Conservation (phyloP, 1,284 basidiomycete genomes). For the Sporisorium sorghi region DNA sequence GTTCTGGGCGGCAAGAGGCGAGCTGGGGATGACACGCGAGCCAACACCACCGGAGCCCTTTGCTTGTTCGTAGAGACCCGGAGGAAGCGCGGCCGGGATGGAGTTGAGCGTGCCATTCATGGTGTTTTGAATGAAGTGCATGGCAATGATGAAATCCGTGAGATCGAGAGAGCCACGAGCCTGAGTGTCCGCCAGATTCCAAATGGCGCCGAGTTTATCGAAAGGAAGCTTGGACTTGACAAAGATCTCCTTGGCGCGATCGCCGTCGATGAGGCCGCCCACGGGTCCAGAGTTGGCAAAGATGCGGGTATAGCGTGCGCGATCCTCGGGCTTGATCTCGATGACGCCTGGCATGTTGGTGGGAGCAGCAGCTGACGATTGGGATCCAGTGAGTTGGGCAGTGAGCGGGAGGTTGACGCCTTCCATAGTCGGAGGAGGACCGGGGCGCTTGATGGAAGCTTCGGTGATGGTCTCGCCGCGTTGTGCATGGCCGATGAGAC, state of each 20-base stretch:
- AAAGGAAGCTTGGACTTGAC: conserved; percentile 90
- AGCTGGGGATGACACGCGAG: conserved; percentile 38
- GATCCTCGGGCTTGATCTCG: conserved; percentile 64
- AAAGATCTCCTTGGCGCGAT: conserved; percentile 91
- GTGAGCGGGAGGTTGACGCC: conserved; percentile 74
- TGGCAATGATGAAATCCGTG: conserved; percentile 93
- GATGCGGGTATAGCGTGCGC: conserved; percentile 68
- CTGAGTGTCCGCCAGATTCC: conserved; percentile 95
- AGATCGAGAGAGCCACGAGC: conserved; percentile 88
- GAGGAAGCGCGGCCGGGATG: conserved; percentile 84
- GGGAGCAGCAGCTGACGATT: conserved; percentile 8
- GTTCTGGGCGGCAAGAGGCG: conserved; percentile 53
- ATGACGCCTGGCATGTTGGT: conserved; percentile 48
- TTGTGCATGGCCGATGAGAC: conserved; percentile 93
- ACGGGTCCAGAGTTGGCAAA: conserved; percentile 65
- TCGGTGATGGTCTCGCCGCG: conserved; percentile 79
- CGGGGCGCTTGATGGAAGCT: conserved; percentile 71
- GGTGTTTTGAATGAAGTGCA: conserved; percentile 87
- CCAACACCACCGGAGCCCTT: conserved; percentile 60
- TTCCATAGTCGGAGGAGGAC: conserved; percentile 83
- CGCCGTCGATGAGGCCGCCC: conserved; percentile 73
- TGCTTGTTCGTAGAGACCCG: conserved; percentile 85
- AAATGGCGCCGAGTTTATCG: conserved; percentile 92
- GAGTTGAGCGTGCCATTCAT: conserved; percentile 81
- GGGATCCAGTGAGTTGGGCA: conserved; percentile 37